phyloP scores from a whole-genome alignment of 805 yeast species.

The Ogataea parapolymorpha region DNA sequence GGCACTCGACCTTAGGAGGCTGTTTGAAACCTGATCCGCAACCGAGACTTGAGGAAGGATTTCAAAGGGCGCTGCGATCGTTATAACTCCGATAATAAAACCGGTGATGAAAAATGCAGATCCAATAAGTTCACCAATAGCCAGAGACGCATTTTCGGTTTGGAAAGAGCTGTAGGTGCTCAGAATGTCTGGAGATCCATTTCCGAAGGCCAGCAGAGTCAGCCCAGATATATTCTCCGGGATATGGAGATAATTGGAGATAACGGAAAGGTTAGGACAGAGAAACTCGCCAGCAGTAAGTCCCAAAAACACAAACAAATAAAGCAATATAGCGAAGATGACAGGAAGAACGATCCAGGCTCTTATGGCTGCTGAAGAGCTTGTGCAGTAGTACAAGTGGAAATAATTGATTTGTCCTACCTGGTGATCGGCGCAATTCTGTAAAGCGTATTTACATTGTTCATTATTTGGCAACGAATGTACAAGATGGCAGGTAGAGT shows the following conservation, averaged over 20 bases:
- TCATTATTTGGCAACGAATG: constrained; percentile 20
- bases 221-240: constrained; percentile 85
- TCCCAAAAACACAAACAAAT: constrained; percentile 66
- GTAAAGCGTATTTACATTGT: constrained; percentile 30
- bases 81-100: constrained; percentile 77
- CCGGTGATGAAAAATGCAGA: constrained; percentile 81
- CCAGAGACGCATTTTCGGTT: constrained; percentile 65
- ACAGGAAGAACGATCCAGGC: constrained; percentile 23
- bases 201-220: constrained; percentile 86
- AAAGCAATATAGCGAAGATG: constrained; percentile 21
- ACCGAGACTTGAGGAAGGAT: constrained; percentile 32
- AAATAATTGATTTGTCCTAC: constrained; percentile 31
- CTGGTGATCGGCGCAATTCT: constrained; percentile 26
- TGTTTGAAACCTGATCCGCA: constrained; percentile 8
- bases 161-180: constrained; percentile 80
- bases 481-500: constrained; percentile 20
- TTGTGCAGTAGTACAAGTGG: constrained; percentile 30
- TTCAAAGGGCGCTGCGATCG: constrained; percentile 60
- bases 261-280: constrained; percentile 74
- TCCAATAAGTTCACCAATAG: constrained; percentile 88
- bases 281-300: constrained; percentile 79
- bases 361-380: constrained; percentile 11
- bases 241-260: constrained; percentile 60
- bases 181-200: constrained; percentile 88
- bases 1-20: constrained; percentile 28